Evolutionary conservation across 2,329 filamentous ascomycete species (phyloP).

Genomic region (Talaromyces marneffei): DNA sequence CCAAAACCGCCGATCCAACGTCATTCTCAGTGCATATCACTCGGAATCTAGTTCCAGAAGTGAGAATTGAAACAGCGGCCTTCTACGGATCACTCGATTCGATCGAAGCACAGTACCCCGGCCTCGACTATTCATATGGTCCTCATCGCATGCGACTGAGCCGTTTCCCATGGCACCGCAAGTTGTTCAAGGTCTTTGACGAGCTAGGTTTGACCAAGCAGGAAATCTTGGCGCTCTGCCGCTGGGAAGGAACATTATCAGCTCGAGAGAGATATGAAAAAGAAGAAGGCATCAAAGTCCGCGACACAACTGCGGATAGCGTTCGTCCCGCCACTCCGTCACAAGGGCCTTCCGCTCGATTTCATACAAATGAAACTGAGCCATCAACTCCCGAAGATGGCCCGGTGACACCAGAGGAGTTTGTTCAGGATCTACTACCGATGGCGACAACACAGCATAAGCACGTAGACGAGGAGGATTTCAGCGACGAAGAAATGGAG

Average conservation of each 20-base stretch:
- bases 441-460: slow-evolving; percentile 17
- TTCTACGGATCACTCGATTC: slow-evolving; percentile 62
- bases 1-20: slow-evolving; percentile 51
- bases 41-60: slow-evolving; percentile 59
- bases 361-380: slow-evolving; percentile 28
- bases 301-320: slow-evolving; percentile 56
- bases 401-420: slow-evolving; percentile 13
- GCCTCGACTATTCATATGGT: slow-evolving; percentile 57
- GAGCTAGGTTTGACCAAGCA: slow-evolving; percentile 51
- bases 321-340: slow-evolving; percentile 47
- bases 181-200: slow-evolving; percentile 58
- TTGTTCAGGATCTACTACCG: slow-evolving; percentile 15
- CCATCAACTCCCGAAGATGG: slow-evolving; percentile 17
- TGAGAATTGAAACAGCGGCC: slow-evolving; percentile 57
- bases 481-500: slow-evolving; percentile 43
- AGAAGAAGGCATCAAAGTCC: slow-evolving; percentile 55
- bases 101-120: slow-evolving; percentile 61
- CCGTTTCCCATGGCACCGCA: slow-evolving; percentile 56
- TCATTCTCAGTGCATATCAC: slow-evolving; percentile 56
- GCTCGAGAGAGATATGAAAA: slow-evolving; percentile 42
- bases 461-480: slow-evolving; percentile 24
- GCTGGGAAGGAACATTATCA: slow-evolving; percentile 51
- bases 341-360: slow-evolving; percentile 26
- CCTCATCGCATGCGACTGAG: slow-evolving; percentile 59
- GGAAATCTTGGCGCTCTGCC: slow-evolving; percentile 58